Base-by-base conservation (phyloP, 129 eudicot species). In the Glebionis coronaria region DNA sequence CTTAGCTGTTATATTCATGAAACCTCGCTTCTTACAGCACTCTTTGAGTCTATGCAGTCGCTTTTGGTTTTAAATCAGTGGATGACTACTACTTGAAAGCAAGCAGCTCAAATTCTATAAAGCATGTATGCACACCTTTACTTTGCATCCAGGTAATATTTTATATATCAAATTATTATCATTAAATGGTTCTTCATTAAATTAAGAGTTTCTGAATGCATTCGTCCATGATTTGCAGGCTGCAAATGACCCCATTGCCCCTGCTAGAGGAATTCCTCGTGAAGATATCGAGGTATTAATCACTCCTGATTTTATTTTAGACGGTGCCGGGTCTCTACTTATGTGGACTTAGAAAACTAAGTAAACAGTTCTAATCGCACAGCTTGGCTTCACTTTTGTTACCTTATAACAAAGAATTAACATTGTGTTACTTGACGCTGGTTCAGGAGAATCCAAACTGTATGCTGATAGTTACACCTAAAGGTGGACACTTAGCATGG, bases 401-500 rank as follows among this genome's bases (percentile, higher is more conserved):
- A 29, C 71, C 56, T 47, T 60, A 44, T 0, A 21, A 67, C 15
- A 16, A 62, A 11, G 44, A 56, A 44, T 10, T 70, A 12, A 65
- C 27, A 38, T 64, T 3, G 72, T 57, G 46, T 28, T 66, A 18
- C 5, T 16, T 75, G 44, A 29, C 68, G 67, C 45, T 40, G 52
- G 47, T 29, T 63, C 90, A 93, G 99, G 91, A 73, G 60, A 93
- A 93, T 49, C 69, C 79, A 7, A 81, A 89, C 52, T 93, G 99
- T 73, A 67, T 89, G 78, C 61, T 93, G 85, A 76, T 93, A 72
- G 97, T 88, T 20, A 89, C 99, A 25, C 99, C 97, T 19, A 81
- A 82, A 83, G 99, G 99, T 35, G 99, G 95, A 16, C 99, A 93
- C 64, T 78, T 93, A 64, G 99, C 95, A 51, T 93, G 99, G 97